Evolutionary conservation across 202 grass and related monocot species (phyloP).

Genomic region (Schoenoplectus tabernaemontani): DNA sequence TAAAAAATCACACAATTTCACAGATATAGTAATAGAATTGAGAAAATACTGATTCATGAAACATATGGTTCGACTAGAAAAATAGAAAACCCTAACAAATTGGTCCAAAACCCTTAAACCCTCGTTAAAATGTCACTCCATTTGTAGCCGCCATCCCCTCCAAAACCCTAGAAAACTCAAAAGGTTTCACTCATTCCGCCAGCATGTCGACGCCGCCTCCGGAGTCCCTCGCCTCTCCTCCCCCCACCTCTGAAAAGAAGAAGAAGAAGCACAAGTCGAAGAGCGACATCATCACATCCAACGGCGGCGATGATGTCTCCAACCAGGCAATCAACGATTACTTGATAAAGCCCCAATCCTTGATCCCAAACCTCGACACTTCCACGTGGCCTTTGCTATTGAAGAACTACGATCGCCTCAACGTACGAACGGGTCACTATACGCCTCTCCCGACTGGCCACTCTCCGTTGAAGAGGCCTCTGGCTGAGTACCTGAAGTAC

Average conservation of each 20-base stretch:
- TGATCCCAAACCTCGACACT: slow-evolving; percentile 44
- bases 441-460: slow-evolving; percentile 59
- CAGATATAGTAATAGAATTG: too few species aligned
- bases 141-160: not conserved
- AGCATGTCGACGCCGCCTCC: slow-evolving; percentile 44
- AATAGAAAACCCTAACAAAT: not conserved
- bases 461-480: slow-evolving; percentile 70
- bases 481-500: slow-evolving; percentile 70
- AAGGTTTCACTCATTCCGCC: not conserved
- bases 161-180: slow-evolving; percentile 16
- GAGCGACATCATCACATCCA: not conserved
- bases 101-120: slow-evolving; percentile 37
- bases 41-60: too few species aligned
- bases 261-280: slow-evolving; percentile 46
- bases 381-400: slow-evolving; percentile 59
- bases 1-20: too few species aligned
- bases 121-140: slow-evolving; percentile 10
- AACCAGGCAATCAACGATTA: slow-evolving; percentile 44
- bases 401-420: slow-evolving; percentile 81
- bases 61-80: not conserved
- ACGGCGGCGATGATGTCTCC: slow-evolving; percentile 6
- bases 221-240: slow-evolving; percentile 22
- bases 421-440: slow-evolving; percentile 76
- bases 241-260: slow-evolving; percentile 49
- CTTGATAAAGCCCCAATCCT: slow-evolving; percentile 64